phyloP scores from a whole-genome alignment of 352 stramenopile species.

The Pythium aristosporum region DNA sequence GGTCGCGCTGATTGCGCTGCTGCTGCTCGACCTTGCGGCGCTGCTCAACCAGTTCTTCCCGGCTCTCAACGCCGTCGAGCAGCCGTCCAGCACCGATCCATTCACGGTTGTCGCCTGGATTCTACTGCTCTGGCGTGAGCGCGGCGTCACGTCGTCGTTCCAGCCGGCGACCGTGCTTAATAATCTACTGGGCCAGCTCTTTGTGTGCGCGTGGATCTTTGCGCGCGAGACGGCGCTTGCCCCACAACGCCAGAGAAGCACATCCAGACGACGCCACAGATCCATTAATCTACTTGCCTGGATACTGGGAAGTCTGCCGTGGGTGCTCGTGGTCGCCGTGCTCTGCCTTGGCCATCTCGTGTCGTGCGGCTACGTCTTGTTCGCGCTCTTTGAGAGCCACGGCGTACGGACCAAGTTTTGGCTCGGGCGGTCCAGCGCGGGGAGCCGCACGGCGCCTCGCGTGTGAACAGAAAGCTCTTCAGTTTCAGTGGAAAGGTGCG shows the following conservation, averaged over 20 bases:
- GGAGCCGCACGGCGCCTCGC: slow-evolving; percentile 11
- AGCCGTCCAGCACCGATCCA: slow-evolving; percentile 4
- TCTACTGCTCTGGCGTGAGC: slow-evolving; percentile 8
- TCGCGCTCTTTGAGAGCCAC: slow-evolving; percentile 71
- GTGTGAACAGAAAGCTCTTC: slow-evolving; percentile 9
- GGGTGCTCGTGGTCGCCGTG: slow-evolving; percentile 26
- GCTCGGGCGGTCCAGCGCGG: slow-evolving; percentile 38
- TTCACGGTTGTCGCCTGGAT: slow-evolving; percentile 16
- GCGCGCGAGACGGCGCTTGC: slow-evolving; percentile 30
- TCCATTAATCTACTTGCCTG: background rate
- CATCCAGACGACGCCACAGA: background rate
- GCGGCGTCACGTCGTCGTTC: background rate
- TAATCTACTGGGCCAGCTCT: slow-evolving; percentile 43
- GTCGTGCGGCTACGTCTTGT: slow-evolving; percentile 64
- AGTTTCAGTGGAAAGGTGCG: background rate
- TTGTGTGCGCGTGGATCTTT: slow-evolving; percentile 60
- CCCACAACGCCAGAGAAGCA: background rate
- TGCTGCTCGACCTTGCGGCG: slow-evolving; percentile 63
- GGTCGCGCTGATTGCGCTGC: slow-evolving; percentile 41
- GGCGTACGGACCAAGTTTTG: slow-evolving; percentile 59
- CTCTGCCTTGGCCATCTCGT: slow-evolving; percentile 57
- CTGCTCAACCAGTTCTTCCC: slow-evolving; percentile 31
- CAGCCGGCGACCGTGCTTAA: slow-evolving; percentile 37
- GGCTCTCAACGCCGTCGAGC: background rate
- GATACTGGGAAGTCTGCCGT: slow-evolving; percentile 10